phyloP scores from a whole-genome alignment of 2,329 filamentous ascomycete genomes.

The Massarina eburnea region DNA sequence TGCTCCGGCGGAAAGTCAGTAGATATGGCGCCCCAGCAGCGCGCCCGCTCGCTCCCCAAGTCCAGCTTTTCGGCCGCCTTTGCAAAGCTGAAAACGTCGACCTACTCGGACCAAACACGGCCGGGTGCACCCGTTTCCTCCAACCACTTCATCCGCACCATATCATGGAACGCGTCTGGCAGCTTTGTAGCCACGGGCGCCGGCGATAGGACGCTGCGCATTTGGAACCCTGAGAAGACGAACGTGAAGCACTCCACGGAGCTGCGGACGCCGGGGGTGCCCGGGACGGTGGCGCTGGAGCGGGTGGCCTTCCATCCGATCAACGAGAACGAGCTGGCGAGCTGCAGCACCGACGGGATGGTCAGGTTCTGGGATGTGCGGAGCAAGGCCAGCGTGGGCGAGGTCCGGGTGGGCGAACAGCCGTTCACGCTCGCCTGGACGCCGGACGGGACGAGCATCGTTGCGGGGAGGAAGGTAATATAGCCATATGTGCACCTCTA shows the following conservation, averaged over 20 bases:
- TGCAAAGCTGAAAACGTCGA: constrained; percentile 67
- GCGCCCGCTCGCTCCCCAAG: constrained; percentile 64
- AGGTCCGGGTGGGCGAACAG: constrained; percentile 62
- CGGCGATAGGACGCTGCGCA: constrained; percentile 68
- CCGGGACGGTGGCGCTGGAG: constrained; percentile 55
- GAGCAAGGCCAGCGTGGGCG: constrained; percentile 69
- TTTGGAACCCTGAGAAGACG: constrained; percentile 80
- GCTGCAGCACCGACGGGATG: constrained; percentile 71
- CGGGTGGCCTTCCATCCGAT: constrained; percentile 77
- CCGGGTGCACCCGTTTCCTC: constrained; percentile 34
- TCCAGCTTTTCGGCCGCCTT: constrained; percentile 70
- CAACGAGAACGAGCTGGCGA: constrained; percentile 76
- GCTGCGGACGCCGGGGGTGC: constrained; percentile 62
- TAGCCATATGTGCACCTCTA: not conserved
- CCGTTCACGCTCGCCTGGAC: constrained; percentile 74
- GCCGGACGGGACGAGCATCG: constrained; percentile 67
- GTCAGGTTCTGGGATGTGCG: constrained; percentile 81
- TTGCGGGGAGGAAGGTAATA: constrained; percentile 72
- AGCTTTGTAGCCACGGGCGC: constrained; percentile 81
- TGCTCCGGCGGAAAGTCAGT: not conserved
- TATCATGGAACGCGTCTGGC: constrained; percentile 88
- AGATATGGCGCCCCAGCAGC: constrained; percentile 46
- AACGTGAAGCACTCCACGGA: constrained; percentile 75
- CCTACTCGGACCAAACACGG: constrained; percentile 56
- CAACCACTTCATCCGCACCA: constrained; percentile 61